Base-by-base conservation (phyloP, 2,329 filamentous ascomycete species). In the Talaromyces funiculosus region DNA sequence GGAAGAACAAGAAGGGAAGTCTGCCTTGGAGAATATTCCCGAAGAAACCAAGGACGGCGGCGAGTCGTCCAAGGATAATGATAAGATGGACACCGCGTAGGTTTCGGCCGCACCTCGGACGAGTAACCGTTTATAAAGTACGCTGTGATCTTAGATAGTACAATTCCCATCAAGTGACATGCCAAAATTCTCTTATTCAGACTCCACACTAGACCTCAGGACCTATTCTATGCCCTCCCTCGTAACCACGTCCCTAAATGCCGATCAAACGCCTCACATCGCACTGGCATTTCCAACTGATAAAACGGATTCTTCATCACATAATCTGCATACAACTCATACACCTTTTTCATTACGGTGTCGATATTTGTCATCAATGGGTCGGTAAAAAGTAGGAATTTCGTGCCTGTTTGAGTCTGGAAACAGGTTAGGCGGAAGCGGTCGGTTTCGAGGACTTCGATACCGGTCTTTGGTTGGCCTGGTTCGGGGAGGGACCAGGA, bases 301-400 rank as follows among this genome's bases (percentile, higher is more conserved):
- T 97, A 97, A 72, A 99, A 99, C 0, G 94, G 94, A 75, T 99
- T 99, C 82, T 97, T 99, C 91, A 97, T 97, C 67, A 99, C 94
- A 73, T 90, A 97, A 76, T 99, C 94, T 55, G 90, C 85, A 78
- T 97, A 99, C 57, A 97, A 78, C 74, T 97, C 94, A 74, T 99
- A 97, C 68, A 97, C 88, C 74, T 86, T 89, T 72, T 86, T 84
- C 67, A 96, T 87, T 47, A 93, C 88, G 12, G 85, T 82, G 68
- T 97, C 94, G 40, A 95, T 87, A 70, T 95, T 96, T 26, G 66
- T 85, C 78, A 95, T 92, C 65, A 90, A 86, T 16, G 87, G 87
- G 75, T 97, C 94, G 59, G 94, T 97, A 73, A 99, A 97, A 59
- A 99, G 82, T 40, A 99, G 78, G 73, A 99, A 99, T 76, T 99